Conservation (phyloP, 345 rosid genomes). For the Carallia brachiata region DNA sequence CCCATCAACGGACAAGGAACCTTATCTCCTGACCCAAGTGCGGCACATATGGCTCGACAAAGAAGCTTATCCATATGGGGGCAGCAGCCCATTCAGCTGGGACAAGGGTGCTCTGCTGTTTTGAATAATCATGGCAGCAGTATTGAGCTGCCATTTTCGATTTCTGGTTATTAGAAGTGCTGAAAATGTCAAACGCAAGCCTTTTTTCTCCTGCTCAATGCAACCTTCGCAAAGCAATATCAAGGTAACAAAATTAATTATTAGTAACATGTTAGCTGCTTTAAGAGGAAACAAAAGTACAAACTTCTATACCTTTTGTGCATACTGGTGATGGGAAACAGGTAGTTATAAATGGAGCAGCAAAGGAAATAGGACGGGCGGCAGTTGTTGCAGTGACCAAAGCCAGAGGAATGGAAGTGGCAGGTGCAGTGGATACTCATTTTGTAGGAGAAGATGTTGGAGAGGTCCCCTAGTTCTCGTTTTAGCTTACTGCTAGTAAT, state of each 20-base stretch:
- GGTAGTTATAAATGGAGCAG: conserved; percentile 88
- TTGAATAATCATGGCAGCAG: conserved; percentile 51
- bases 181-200: conserved; percentile 33
- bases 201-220: conserved; percentile 55
- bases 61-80: conserved; percentile 10
- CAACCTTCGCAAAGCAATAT: conserved; percentile 77
- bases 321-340: conserved; percentile 10
- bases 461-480: conserved; percentile 40
- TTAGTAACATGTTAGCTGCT: background rate
- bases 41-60: background rate
- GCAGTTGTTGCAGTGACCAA: conserved; percentile 81
- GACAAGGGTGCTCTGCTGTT: background rate
- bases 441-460: conserved; percentile 83
- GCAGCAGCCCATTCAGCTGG: background rate
- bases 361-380: conserved; percentile 89
- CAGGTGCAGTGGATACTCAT: conserved; percentile 82
- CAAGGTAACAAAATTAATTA: conserved; percentile 44
- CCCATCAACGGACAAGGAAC: conserved; percentile 20
- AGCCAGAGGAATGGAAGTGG: conserved; percentile 94
- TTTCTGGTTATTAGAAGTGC: conserved; percentile 24
- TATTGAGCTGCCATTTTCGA: conserved; percentile 44
- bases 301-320: too few relatives aligned
- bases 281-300: background rate
- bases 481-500: too few relatives aligned
- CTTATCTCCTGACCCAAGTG: conserved; percentile 27